A percentile compares a stretch with the other conserved stretches of the same genome.
Conservation (phyloP, 2,329 filamentous ascomycete species). For the Colletotrichum scovillei region DNA sequence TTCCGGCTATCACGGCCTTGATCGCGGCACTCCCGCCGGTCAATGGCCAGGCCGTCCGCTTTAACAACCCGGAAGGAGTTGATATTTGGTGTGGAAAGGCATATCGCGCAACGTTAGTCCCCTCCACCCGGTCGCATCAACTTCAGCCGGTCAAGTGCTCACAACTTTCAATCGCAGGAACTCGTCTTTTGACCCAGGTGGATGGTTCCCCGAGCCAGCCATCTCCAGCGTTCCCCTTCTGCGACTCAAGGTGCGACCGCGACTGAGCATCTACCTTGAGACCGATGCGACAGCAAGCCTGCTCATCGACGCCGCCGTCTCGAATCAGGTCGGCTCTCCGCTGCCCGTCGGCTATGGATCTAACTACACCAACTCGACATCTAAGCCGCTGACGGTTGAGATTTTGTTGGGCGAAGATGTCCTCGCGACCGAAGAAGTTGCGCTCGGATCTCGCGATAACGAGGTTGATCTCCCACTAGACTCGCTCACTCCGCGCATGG, state of each 20-base stretch:
- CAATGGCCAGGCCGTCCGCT: conserved; percentile 20
- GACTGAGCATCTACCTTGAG: conserved; percentile 59
- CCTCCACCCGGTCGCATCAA: background rate
- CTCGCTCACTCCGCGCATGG: conserved; percentile 46
- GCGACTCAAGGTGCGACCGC: conserved; percentile 56
- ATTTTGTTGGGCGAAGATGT: conserved; percentile 42
- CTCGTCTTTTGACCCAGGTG: conserved; percentile 57
- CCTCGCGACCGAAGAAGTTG: conserved; percentile 48
- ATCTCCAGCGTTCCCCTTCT: conserved; percentile 48
- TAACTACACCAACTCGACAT: conserved; percentile 38
- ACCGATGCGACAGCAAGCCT: conserved; percentile 54
- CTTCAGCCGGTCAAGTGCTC: background rate
- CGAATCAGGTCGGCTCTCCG: conserved; percentile 51
- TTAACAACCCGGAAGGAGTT: conserved; percentile 29
- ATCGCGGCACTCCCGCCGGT: background rate
- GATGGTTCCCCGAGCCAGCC: conserved; percentile 51
- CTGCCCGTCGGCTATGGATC: conserved; percentile 41
- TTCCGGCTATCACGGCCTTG: background rate
- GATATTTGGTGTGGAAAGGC: conserved; percentile 35
- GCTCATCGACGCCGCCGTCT: conserved; percentile 55
- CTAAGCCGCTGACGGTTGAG: conserved; percentile 50
- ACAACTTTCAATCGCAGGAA: conserved; percentile 38
- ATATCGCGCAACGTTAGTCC: conserved; percentile 26
- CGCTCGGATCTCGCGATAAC: conserved; percentile 47
- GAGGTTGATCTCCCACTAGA: conserved; percentile 52